These are phyloP conservation scores for Lyophyllum shimeji DNA, from an alignment of 768 basidiomycete genomes.

Conservation along the genomic window DNA sequence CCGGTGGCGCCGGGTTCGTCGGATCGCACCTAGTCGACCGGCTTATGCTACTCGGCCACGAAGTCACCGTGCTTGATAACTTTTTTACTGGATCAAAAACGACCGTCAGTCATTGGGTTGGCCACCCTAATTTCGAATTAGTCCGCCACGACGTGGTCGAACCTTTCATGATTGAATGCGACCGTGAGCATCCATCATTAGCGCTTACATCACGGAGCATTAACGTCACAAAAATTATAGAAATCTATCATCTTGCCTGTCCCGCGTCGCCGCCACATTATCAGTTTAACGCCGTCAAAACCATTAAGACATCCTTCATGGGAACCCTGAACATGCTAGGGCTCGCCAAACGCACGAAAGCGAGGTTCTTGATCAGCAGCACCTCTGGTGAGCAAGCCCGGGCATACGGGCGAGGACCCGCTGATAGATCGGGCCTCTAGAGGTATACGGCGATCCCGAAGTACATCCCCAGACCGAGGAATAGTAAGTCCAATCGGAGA, in stretches of 20 bases:
- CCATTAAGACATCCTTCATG: constrained; percentile 97
- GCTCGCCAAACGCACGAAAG: constrained; percentile 95
- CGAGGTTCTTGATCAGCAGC: constrained; percentile 92
- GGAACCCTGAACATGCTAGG: constrained; percentile 99
- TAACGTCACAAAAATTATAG: constrained; percentile 36
- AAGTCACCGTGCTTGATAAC: constrained; percentile 96
- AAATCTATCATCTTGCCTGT: constrained; percentile 98
- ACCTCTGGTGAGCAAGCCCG: constrained; percentile 73
- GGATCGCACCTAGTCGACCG: constrained; percentile 98
- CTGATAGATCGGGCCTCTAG: constrained; percentile 35
- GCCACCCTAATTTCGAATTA: constrained; percentile 98
- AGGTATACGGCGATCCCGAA: constrained; percentile 98
- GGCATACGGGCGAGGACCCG: constrained; percentile 3
- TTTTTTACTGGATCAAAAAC: constrained; percentile 99
- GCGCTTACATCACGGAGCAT: constrained; percentile 10
- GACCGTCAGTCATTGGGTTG: constrained; percentile 94
- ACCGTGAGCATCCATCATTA: constrained; percentile 60
- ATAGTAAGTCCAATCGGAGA: constrained; percentile 57
- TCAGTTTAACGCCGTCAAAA: constrained; percentile 97
- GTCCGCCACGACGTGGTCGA: constrained; percentile 97
- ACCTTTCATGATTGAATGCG: constrained; percentile 98
- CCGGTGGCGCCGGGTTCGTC: constrained; percentile 98
- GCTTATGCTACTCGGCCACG: constrained; percentile 96
- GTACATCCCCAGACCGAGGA: constrained; percentile 97
- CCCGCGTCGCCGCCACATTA: constrained; percentile 98